Evolutionary conservation across 2,329 filamentous ascomycete genomes (phyloP), one percentile per base, ranked within the genome.

Genomic region (Fusarium luffae): DNA sequence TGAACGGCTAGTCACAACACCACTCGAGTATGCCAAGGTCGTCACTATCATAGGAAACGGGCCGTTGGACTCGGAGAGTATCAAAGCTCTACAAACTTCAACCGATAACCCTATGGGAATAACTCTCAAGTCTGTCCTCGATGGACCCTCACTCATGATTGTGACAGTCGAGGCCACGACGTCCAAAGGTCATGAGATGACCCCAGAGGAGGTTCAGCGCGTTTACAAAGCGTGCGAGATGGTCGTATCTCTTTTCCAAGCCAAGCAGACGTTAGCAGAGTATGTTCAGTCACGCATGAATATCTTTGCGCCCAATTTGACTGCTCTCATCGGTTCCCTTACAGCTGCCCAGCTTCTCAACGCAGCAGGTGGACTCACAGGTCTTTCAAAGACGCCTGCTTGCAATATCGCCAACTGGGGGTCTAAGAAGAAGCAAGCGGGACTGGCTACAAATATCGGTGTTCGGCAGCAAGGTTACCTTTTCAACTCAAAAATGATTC

Each of bases 241-340:
- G 89, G 91, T 93, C 12, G 85, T 98, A n/a, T 87, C 90, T 40
- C 89, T 99, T 12, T 93, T 98, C 78, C 90, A 87, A 70, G 94
- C 95, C 28, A 98, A 98, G 80, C 91, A 88, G 66, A 92, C 90
- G 1, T 86, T 99, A 57, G 97, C 93, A 3, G 92, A 96, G 77
- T 99, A 97, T 76, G 96, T 99, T 18, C 93, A 98, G 81, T 98
- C 95, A 37, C 92, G 96, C 66, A 98, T 99, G 93, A 96, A 92
- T 72, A 86, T 97, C 34, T 98, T 98, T 77, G 96, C 96, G 7
- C 96, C 96, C 0, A 99, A 99, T 75, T 82, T 98, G 56, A 97
- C 96, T 1, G 90, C 90, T 2, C 87, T 99, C 19, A 92, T 99
- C 61, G 96, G 96, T 19, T 96, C 95, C 1, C 86, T 97, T 19